Conservation (phyloP, 2,329 filamentous ascomycete species). For the Botrytis squamosa region DNA sequence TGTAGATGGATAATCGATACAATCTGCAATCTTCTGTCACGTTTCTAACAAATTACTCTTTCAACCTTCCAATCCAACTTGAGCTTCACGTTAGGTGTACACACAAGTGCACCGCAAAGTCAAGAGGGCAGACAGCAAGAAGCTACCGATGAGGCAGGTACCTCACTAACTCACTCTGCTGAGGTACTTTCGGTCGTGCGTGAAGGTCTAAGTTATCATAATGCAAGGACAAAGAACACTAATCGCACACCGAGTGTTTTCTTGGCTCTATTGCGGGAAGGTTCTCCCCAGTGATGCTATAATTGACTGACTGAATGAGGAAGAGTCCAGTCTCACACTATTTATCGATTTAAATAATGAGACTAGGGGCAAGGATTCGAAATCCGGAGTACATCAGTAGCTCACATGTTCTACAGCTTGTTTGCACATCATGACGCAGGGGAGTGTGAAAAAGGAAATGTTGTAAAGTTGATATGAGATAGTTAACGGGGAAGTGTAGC, state of each 20-base stretch:
- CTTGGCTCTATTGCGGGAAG: neutral
- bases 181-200: slow-evolving; percentile 4
- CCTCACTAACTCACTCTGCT: neutral
- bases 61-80: neutral
- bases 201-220: neutral
- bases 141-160: neutral
- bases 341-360: neutral
- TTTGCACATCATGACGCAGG: neutral
- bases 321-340: neutral
- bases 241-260: neutral
- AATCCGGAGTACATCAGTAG: neutral
- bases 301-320: slow-evolving; percentile 1
- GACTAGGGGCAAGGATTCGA: neutral
- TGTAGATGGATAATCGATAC: neutral
- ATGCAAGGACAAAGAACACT: neutral
- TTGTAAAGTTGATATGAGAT: neutral
- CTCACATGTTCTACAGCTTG: neutral
- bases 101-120: neutral
- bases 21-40: neutral
- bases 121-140: neutral
- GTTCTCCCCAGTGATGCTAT: neutral
- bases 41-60: neutral
- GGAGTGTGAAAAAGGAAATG: neutral
- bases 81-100: neutral
- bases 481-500: neutral